Percentiles rank a stretch among this genome's conserved stretches.
Conservation (phyloP, 148 eudicot species). For the Fallopia convolvulus region DNA sequence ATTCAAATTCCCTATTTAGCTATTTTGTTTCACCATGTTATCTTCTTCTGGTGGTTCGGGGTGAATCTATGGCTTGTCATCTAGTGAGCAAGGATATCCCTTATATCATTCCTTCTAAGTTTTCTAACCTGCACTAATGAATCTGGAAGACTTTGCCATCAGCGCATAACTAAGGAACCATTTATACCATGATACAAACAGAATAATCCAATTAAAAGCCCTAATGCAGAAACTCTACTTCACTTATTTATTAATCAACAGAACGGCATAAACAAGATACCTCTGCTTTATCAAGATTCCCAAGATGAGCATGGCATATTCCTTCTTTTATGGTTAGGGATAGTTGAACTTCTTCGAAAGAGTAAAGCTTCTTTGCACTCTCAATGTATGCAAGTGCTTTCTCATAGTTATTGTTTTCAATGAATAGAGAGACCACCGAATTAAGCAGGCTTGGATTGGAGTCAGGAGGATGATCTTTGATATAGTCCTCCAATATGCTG, state of each 20-base stretch:
- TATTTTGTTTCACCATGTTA: background rate
- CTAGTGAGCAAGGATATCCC: background rate
- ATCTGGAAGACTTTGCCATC: background rate
- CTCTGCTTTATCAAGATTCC: slow-evolving; percentile 71
- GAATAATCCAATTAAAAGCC: background rate
- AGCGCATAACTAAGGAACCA: background rate
- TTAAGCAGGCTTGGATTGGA: slow-evolving; percentile 47
- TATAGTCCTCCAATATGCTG: slow-evolving; percentile 50
- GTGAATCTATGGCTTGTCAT: background rate
- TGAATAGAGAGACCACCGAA: slow-evolving; percentile 49
- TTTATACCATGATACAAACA: background rate
- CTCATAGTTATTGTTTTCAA: slow-evolving; percentile 34
- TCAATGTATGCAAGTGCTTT: slow-evolving; percentile 76
- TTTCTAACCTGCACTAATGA: background rate
- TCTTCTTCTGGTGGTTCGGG: background rate
- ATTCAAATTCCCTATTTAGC: background rate
- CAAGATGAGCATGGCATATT: slow-evolving; percentile 66
- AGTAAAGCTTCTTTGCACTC: slow-evolving; percentile 32
- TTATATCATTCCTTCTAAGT: background rate
- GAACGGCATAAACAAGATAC: slow-evolving; percentile 20
- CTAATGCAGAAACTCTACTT: background rate
- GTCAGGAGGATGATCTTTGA: slow-evolving; percentile 44
- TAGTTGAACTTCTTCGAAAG: slow-evolving; percentile 38
- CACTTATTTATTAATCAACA: background rate
- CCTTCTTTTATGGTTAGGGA: slow-evolving; percentile 59